These are phyloP conservation scores for Cyclostephanos tholiformis DNA, from an alignment of 108 stramenopile species.

Conservation along the genomic window DNA sequence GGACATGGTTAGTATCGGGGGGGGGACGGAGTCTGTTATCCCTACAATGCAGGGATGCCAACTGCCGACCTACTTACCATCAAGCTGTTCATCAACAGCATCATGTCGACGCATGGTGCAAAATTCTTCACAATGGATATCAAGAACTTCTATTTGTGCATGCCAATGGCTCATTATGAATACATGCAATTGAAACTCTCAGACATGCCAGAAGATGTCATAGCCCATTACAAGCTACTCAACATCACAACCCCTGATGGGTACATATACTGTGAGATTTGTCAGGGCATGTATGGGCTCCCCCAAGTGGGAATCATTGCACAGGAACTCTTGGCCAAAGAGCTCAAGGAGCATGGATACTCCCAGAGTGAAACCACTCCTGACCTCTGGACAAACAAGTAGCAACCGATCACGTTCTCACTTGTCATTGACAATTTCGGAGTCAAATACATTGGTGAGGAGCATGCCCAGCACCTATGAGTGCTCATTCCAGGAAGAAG, in stretches of 20 bases:
- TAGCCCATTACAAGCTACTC: conserved; percentile 40
- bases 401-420: conserved; percentile 12
- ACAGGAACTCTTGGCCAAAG: conserved; percentile 3
- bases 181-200: conserved; percentile 39
- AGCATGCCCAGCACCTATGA: too few species aligned
- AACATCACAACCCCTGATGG: conserved; percentile 9
- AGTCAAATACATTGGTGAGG: conserved; percentile 17
- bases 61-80: too few species aligned
- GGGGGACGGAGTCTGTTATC: too few species aligned
- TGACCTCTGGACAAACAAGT: conserved; percentile 50
- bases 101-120: conserved; percentile 1
- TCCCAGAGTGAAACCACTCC: conserved; percentile 25
- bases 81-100: too few species aligned
- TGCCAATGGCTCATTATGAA: conserved; percentile 33
- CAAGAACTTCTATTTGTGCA: conserved; percentile 54
- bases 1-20: too few species aligned
- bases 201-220: conserved; percentile 37
- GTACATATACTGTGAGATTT: conserved; percentile 18
- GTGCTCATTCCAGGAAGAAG: too few species aligned
- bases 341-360: conserved; percentile 32
- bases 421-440: conserved; percentile 48
- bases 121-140: conserved; percentile 40
- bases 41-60: too few species aligned
- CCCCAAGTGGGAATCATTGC: conserved; percentile 57
- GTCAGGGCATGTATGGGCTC: conserved; percentile 57